Conservation (phyloP, 441 rosid species). For the Francoa sonchifolia region DNA sequence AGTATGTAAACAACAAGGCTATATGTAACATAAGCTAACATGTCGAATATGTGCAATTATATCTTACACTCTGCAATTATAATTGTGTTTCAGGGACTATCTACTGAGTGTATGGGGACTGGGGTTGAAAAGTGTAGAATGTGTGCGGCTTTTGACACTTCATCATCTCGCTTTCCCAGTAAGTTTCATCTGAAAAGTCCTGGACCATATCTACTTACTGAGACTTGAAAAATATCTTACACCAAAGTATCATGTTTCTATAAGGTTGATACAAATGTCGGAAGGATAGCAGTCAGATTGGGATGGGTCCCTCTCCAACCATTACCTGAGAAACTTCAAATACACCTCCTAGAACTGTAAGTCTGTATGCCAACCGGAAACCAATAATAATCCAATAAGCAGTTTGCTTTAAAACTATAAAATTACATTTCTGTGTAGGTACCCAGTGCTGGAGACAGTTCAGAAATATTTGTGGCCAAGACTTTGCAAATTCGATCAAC, state of each 20-base stretch:
- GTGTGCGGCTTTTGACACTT: slow-evolving; percentile 90
- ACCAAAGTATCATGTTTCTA: slow-evolving; percentile 8
- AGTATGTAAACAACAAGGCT: slow-evolving; percentile 6
- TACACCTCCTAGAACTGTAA: slow-evolving; percentile 91
- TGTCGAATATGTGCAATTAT: neutral
- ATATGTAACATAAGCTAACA: neutral
- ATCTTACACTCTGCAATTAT: neutral
- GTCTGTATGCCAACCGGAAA: slow-evolving; percentile 17
- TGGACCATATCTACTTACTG: slow-evolving; percentile 6
- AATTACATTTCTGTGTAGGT: slow-evolving; percentile 36
- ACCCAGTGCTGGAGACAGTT: slow-evolving; percentile 83
- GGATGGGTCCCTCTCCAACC: slow-evolving; percentile 99
- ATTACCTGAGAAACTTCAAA: slow-evolving; percentile 86
- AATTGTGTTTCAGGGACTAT: slow-evolving; percentile 53
- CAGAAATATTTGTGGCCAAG: slow-evolving; percentile 98
- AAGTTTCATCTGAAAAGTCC: slow-evolving; percentile 24
- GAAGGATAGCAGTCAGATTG: slow-evolving; percentile 90
- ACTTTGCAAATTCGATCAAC: slow-evolving; percentile 90
- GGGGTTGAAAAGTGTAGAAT: slow-evolving; percentile 97
- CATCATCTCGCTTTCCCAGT: slow-evolving; percentile 97
- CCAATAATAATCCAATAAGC: slow-evolving; percentile 9
- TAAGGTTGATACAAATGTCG: slow-evolving; percentile 98
- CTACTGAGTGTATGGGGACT: slow-evolving; percentile 76
- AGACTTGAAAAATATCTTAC: slow-evolving; percentile 10
- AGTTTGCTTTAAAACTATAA: neutral